Base-by-base conservation (phyloP, 129 eudicot genomes). In the Escallonia herrerae region DNA sequence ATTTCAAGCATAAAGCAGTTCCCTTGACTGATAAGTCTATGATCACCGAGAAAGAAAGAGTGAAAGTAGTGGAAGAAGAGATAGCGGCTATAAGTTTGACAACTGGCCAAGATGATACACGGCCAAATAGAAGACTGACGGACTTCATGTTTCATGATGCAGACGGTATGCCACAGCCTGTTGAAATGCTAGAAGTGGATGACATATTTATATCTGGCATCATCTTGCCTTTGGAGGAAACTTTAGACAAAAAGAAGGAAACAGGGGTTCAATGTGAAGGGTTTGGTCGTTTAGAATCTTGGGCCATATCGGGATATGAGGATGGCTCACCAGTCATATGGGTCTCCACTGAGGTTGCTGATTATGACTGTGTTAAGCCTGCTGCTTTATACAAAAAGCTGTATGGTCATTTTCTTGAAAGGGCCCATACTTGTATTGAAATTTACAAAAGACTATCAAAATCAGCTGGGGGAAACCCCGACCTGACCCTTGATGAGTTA, bases 231-330 rank as follows among this genome's bases (percentile, higher is more conserved):
- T 54, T 82, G n/a, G 91, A 88, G 62, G 83, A 78, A 64, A 62
- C 59, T 41, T 69, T 68, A 49, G 81, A 75, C 2, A 78, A 80
- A 60, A 81, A 60, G 55, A 82, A 76, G 72, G 90, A 68, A 46
- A 58, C 67, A 5, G 85, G 91, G 14, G 76, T 80, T 5, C 72
- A 76, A 33, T 88, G 96, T 74, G 91, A 79, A 69, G 88, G 86
- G 5, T 84, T 88, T 54, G 91, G 91, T 45, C 84, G 89, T 4
- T 79, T 88, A 45, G 96, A 88, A 68, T 63, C 73, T n/a, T 87
- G 95, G 95, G 77, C 84, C 8, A 84, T 87, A 40, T 87, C 95
- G 45, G 95, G 95, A 13, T 87, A 84, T 50, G 95, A 87, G 77
- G 95, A 87, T 40, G 95, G 95, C 5, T 67, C 72, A 5, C 90